phyloP scores from a whole-genome alignment of 2,329 filamentous ascomycete genomes.

The Trichoderma koningii region DNA sequence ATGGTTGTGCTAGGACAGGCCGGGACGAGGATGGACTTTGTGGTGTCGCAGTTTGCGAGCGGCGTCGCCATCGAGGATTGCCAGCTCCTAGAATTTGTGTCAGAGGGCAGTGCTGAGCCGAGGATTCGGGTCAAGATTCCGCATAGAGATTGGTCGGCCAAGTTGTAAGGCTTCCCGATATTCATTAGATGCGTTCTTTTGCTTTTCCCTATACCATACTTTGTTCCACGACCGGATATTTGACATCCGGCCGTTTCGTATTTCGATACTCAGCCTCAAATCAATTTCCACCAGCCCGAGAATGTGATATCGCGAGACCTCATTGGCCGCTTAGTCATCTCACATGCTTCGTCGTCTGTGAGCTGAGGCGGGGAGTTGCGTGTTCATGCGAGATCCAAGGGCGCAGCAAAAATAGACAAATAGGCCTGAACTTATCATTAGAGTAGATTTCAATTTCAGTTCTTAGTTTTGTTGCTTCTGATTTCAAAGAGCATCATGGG shows the following conservation, averaged over 20 bases:
- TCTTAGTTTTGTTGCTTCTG: background rate
- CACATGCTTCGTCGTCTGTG: background rate
- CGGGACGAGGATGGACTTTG: conserved; percentile 71
- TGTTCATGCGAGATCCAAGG: conserved; percentile 2
- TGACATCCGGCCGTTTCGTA: conserved; percentile 4
- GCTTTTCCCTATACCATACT: background rate
- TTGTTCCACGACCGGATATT: background rate
- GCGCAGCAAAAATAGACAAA: conserved; percentile 1
- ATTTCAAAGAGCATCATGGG: background rate
- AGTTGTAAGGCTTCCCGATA: conserved; percentile 11
- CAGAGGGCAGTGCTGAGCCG: conserved; percentile 43
- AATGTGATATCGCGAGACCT: background rate
- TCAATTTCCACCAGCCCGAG: background rate
- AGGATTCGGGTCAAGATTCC: conserved; percentile 43
- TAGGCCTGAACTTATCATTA: too few species aligned
- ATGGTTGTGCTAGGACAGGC: conserved; percentile 79
- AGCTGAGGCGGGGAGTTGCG: conserved; percentile 9
- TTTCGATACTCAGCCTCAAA: background rate
- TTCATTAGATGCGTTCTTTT: background rate
- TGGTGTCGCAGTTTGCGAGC: conserved; percentile 87
- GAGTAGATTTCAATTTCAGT: background rate
- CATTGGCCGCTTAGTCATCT: conserved; percentile 25
- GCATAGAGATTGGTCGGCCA: conserved; percentile 20
- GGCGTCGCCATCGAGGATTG: conserved; percentile 82
- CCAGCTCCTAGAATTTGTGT: conserved; percentile 66